Conservation (phyloP, 2,329 filamentous ascomycete species). For the Macrophomina tecta region DNA sequence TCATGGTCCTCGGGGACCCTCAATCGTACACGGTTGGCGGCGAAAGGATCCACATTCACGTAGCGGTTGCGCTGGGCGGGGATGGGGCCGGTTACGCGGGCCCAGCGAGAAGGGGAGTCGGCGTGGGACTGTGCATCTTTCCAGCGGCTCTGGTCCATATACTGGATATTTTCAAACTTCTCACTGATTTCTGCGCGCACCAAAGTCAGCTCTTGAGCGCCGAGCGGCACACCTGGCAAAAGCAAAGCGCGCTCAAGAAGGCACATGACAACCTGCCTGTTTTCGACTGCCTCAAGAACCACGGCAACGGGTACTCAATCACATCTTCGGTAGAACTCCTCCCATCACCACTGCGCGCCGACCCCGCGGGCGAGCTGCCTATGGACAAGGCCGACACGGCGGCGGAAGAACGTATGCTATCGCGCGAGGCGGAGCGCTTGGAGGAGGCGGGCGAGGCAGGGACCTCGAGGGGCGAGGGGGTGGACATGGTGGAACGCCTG, state of each 20-base stretch:
- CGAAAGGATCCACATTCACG: conserved; percentile 86
- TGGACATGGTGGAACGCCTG: conserved; percentile 34
- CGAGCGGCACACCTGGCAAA: neutral
- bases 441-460: conserved; percentile 39
- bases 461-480: conserved; percentile 35
- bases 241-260: conserved; percentile 16
- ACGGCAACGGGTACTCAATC: conserved; percentile 21
- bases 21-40: conserved; percentile 82
- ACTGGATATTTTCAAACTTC: conserved; percentile 68
- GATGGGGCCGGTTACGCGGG: conserved; percentile 63
- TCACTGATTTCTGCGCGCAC: conserved; percentile 58
- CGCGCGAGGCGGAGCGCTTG: conserved; percentile 48
- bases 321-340: neutral
- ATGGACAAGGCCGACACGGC: conserved; percentile 36
- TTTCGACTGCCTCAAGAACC: conserved; percentile 58
- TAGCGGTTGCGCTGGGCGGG: conserved; percentile 79
- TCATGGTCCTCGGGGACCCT: conserved; percentile 71
- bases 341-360: conserved; percentile 33
- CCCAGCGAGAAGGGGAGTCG: conserved; percentile 58
- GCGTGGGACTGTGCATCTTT: conserved; percentile 42
- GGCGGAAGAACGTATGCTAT: conserved; percentile 43
- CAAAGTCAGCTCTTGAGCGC: conserved; percentile 19
- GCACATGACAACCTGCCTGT: conserved; percentile 54
- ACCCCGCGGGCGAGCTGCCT: conserved; percentile 33
- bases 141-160: conserved; percentile 63